These are phyloP conservation scores for Kuraishia hungarica DNA, from an alignment of 805 yeast species.

Conservation along the genomic window DNA sequence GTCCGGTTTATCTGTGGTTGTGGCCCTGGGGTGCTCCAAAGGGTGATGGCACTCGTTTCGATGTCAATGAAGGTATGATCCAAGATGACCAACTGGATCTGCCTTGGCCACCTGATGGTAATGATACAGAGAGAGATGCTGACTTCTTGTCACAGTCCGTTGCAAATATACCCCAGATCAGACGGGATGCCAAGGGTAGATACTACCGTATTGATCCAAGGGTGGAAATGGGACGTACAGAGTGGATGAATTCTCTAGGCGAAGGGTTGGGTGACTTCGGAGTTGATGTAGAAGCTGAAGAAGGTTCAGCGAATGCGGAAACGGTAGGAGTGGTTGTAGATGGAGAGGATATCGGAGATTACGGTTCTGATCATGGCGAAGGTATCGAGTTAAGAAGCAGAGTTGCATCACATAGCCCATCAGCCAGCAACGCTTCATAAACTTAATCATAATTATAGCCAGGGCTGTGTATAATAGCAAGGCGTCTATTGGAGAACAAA, in stretches of 20 bases:
- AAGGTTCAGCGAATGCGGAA: background rate
- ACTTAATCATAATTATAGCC: background rate
- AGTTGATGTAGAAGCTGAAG: constrained; percentile 66
- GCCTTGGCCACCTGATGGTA: constrained; percentile 95
- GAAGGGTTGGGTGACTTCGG: constrained; percentile 81
- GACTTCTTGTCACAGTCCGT: constrained; percentile 8
- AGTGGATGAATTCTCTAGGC: constrained; percentile 78
- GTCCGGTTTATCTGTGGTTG: constrained; percentile 59
- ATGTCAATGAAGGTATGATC: constrained; percentile 39
- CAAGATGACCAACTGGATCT: constrained; percentile 52
- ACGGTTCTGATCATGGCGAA: background rate
- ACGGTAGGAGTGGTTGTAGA: background rate
- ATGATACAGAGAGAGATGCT: constrained; percentile 27
- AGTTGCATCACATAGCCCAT: background rate
- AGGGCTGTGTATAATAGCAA: background rate
- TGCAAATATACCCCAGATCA: background rate
- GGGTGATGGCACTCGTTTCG: constrained; percentile 51
- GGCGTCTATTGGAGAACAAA: background rate
- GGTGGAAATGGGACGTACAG: constrained; percentile 26
- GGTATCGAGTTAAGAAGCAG: background rate
- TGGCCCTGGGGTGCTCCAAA: constrained; percentile 62
- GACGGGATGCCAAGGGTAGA: background rate
- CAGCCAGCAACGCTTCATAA: background rate
- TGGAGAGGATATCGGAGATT: background rate
- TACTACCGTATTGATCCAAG: constrained; percentile 22